Conservation (phyloP, 192 early-diverging fungal species). For the Entomortierella chlamydospora region DNA sequence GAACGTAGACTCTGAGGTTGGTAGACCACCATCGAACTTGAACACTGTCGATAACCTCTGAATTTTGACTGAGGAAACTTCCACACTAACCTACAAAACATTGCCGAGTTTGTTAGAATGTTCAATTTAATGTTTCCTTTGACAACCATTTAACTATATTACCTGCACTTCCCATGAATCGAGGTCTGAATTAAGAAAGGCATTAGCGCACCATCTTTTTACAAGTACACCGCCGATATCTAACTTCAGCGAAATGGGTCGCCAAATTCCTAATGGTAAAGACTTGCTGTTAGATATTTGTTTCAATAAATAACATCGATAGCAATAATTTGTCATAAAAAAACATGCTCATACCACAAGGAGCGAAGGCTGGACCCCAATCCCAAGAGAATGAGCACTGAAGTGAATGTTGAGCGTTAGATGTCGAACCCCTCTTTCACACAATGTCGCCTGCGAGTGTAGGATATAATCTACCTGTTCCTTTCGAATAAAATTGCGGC, state of each 20-base stretch:
- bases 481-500: slow-evolving; percentile 43
- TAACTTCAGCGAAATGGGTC: slow-evolving; percentile 31
- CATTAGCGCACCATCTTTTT: slow-evolving; percentile 12
- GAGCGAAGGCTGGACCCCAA: slow-evolving; percentile 49
- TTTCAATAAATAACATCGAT: neutral
- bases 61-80: neutral
- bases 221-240: slow-evolving; percentile 5
- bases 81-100: neutral
- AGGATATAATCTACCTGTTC: slow-evolving; percentile 19
- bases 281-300: neutral
- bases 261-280: slow-evolving; percentile 35
- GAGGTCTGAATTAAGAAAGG: neutral
- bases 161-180: slow-evolving; percentile 34
- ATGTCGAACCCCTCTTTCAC: neutral
- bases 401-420: neutral
- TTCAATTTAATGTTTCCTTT: no score
- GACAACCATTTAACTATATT: no score
- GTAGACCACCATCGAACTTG: neutral
- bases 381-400: slow-evolving; percentile 54
- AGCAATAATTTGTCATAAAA: neutral
- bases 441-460: neutral
- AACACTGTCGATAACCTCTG: neutral
- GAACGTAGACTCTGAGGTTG: neutral
- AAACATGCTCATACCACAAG: slow-evolving; percentile 23
- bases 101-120: neutral